Conservation (phyloP, 306 rosid species). For the Malus domestica region DNA sequence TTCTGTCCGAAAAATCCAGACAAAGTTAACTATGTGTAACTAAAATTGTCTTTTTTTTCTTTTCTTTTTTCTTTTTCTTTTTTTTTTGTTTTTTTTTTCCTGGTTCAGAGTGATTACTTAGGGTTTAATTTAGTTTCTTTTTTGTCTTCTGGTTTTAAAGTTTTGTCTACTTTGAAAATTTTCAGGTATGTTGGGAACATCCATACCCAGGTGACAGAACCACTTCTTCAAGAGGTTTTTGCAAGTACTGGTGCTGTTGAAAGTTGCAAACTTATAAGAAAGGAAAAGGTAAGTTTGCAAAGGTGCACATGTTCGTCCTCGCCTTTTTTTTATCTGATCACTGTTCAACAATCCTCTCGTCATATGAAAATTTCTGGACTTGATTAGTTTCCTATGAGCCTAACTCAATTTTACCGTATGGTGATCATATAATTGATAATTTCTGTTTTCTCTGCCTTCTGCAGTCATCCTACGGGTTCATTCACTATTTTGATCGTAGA, state of each 20-base stretch:
- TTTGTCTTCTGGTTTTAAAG: conserved; percentile 30
- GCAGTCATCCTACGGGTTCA: conserved; percentile 97
- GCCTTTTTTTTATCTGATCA: background rate
- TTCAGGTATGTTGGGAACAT: conserved; percentile 94
- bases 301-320: background rate
- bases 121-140: conserved; percentile 29
- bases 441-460: conserved; percentile 21
- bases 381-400: background rate
- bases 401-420: background rate
- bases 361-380: background rate
- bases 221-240: conserved; percentile 97
- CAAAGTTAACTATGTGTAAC: background rate
- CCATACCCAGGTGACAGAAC: conserved; percentile 93
- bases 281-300: conserved; percentile 64
- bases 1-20: background rate
- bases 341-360: background rate
- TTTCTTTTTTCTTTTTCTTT: background rate
- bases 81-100: background rate
- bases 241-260: conserved; percentile 87
- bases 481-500: conserved; percentile 94
- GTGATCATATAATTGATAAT: background rate
- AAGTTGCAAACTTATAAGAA: conserved; percentile 88
- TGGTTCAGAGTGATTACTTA: conserved; percentile 17
- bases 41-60: background rate
- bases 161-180: conserved; percentile 46